Conservation (phyloP, 257 asterid genomes). For the Buddleja alternifolia region DNA sequence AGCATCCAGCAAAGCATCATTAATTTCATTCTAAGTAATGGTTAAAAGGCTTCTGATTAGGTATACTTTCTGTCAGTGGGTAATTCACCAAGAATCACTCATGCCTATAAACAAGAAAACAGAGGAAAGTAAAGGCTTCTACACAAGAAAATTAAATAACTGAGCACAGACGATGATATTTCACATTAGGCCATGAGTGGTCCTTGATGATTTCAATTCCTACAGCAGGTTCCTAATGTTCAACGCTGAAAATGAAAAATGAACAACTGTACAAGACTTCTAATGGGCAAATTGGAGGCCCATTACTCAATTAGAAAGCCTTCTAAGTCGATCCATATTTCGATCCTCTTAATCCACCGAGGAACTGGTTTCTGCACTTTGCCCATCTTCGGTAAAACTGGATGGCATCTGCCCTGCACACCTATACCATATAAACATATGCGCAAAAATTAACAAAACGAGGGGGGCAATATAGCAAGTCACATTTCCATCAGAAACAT, state of each 20-base stretch:
- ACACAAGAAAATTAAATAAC: constrained; percentile 19
- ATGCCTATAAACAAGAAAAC: no score
- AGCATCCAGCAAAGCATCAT: no score
- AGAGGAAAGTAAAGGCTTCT: not conserved
- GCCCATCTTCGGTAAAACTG: constrained; percentile 58
- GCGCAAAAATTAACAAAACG: not conserved
- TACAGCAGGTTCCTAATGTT: constrained; percentile 1
- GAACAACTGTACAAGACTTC: constrained; percentile 22
- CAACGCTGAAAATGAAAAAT: not conserved
- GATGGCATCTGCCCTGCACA: constrained; percentile 52
- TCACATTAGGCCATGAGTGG: constrained; percentile 2
- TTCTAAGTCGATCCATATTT: not conserved
- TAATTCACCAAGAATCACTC: no score
- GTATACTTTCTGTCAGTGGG: no score
- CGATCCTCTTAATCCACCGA: constrained; percentile 41
- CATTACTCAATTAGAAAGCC: constrained; percentile 1
- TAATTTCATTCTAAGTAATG: no score
- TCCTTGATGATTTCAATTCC: not conserved
- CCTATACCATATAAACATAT: constrained; percentile 29
- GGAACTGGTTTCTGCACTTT: constrained; percentile 56
- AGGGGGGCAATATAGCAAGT: no score
- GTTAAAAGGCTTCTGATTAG: no score
- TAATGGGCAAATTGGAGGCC: not conserved
- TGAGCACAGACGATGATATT: not conserved
- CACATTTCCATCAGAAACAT: not conserved